Conservation (phyloP, 176 grass and related monocot genomes). For the Themeda triandra region DNA sequence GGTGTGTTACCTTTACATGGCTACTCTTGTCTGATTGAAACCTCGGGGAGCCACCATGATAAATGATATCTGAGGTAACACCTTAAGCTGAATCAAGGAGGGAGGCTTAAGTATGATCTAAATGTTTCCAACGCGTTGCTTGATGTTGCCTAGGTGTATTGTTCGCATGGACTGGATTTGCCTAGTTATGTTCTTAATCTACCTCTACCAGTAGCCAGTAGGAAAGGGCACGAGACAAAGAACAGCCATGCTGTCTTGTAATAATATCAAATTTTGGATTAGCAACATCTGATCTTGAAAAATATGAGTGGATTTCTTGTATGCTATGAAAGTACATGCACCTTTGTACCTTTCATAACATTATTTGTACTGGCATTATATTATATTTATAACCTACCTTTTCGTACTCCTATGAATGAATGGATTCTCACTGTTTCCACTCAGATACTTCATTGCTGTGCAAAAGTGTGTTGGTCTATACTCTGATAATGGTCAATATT, state of each 20-base stretch:
- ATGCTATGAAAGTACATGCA: neutral
- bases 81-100: neutral
- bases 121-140: neutral
- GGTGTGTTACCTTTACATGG: neutral
- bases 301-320: neutral
- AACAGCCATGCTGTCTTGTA: neutral
- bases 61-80: neutral
- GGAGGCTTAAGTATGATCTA: neutral
- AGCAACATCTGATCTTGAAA: neutral
- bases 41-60: too few relatives aligned
- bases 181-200: neutral
- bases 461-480: conserved; percentile 89
- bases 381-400: neutral
- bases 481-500: conserved; percentile 84
- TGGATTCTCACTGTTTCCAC: conserved; percentile 19
- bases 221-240: neutral
- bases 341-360: neutral
- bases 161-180: neutral
- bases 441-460: conserved; percentile 86
- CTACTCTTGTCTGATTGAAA: neutral
- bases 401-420: neutral
- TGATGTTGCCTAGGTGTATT: neutral
- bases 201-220: neutral
- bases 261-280: neutral
- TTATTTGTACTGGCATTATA: conserved; percentile 1